A percentile compares a stretch with the other conserved stretches of the same genome.
Evolutionary conservation across 1,139 yeast species (phyloP).

Genomic region (Pichia sp.): DNA sequence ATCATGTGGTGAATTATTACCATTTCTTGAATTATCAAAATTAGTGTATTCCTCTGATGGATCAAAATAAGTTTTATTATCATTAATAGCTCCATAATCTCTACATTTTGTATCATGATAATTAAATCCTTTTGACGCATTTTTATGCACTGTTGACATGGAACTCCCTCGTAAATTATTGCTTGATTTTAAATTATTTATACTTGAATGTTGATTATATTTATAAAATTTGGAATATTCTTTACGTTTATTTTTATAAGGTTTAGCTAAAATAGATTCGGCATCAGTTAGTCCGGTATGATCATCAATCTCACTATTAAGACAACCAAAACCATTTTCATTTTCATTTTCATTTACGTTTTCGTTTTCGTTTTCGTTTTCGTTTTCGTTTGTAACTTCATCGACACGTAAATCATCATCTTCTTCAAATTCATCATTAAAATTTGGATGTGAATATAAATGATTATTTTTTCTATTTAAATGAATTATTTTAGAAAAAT

Average conservation of each 20-base stretch:
- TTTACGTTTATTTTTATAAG: constrained; percentile 10
- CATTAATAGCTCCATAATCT: constrained; percentile 8
- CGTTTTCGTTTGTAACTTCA: neutral
- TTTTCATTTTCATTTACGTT: constrained; percentile 12
- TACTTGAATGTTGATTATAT: neutral
- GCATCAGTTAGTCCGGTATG: constrained; percentile 23
- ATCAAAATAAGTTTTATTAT: constrained; percentile 5
- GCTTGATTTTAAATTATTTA: neutral
- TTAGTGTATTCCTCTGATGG: constrained; percentile 11
- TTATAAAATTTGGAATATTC: neutral
- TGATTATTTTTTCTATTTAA: constrained; percentile 11
- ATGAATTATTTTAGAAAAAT: constrained; percentile 8
- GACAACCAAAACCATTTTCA: neutral
- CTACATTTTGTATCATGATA: neutral
- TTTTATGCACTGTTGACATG: neutral
- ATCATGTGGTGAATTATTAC: constrained; percentile 28
- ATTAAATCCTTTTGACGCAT: neutral
- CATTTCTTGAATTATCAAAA: constrained; percentile 13
- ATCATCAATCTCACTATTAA: constrained; percentile 14
- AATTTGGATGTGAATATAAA: neutral
- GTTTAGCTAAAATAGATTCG: constrained; percentile 21
- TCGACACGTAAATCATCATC: neutral
- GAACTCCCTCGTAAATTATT: neutral
- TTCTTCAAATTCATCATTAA: neutral
- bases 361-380: neutral